Base-by-base conservation (phyloP, 805 yeast species). In the Debaryomyces maramus region DNA sequence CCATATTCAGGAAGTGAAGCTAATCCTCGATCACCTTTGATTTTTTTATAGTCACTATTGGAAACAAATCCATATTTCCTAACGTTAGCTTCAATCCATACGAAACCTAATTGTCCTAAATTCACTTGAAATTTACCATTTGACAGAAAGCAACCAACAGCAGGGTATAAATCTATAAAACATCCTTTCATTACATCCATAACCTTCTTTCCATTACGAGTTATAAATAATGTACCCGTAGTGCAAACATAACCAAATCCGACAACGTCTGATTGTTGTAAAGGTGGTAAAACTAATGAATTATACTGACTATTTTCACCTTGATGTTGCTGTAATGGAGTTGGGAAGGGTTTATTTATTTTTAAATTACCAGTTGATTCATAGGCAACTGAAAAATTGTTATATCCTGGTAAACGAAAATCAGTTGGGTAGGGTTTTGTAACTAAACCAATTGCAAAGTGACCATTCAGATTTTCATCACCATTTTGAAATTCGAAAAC, bases 341-440 rank as follows among this genome's bases (percentile, higher is more conserved):
- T 66, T 1, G 75, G 70, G 34, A 81, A 78, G 16, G 88, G 87
- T 51, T 77, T 76, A 52, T 80, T 83, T 36, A 85, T 75, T 45
- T 87, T 71, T 40, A 84, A 63, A 43, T 81, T 77, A 1, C 95
- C 95, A 4, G 80, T 77, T 2, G 86, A 76, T 56, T 85, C 91
- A 54, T 85, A 80, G 3, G 85, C 85, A 35, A 86, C 70, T 0
- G 89, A 82, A 52, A 81, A 83, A 35, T 76, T 76, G 43, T 78
- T 73, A 57, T 80, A 75, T 1, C 95, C 95, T 0, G 95, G 95
- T 10, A 83, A 67, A 48, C 87, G 70, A 58, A 84, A 86, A 3
- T 52, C 30, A 43, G 75, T 70, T 2, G 95, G 93, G 51, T 83
- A 83, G 2, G 93, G 91, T 47, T 74, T 77, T 0, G 91, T 80